Evolutionary conservation across 2,329 filamentous ascomycete genomes (phyloP).

Genomic region (Colletotrichum lini): DNA sequence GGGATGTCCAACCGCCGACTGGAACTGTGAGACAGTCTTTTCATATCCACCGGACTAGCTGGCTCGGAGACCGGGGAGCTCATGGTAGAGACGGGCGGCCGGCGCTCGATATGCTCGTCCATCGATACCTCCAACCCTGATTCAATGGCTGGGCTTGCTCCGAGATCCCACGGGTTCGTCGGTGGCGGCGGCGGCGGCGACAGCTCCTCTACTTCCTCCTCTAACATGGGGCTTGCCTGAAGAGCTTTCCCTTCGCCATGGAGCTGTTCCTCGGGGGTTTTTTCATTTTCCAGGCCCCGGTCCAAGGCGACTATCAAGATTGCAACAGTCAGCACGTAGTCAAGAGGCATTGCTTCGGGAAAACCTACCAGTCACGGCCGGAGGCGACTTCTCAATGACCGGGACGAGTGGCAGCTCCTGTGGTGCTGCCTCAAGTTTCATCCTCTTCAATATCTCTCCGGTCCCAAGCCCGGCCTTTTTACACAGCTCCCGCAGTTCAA

Average conservation of each 20-base stretch:
- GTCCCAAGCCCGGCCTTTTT: constrained; percentile 65
- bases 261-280: neutral
- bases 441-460: constrained; percentile 65
- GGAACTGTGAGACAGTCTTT: constrained; percentile 13
- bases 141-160: constrained; percentile 15
- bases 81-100: constrained; percentile 34
- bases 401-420: constrained; percentile 16
- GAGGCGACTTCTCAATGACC: constrained; percentile 18
- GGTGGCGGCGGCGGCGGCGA: constrained; percentile 33
- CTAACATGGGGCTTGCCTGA: constrained; percentile 35
- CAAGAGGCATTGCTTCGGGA: neutral
- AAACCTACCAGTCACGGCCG: constrained; percentile 12
- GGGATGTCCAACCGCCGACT: constrained; percentile 26
- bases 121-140: neutral
- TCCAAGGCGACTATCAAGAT: neutral
- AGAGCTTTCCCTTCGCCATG: neutral
- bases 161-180: constrained; percentile 40
- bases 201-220: constrained; percentile 44
- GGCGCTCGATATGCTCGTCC: constrained; percentile 20
- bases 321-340: neutral
- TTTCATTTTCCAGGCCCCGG: neutral
- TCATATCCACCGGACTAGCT: constrained; percentile 12
- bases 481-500: constrained; percentile 62
- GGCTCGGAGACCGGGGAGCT: constrained; percentile 37
- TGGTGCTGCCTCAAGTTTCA: constrained; percentile 61